A percentile compares a stretch with the other conserved stretches of the same genome.
phyloP scores from a whole-genome alignment of 768 basidiomycete genomes.

The Kwoniella botswanensis region DNA sequence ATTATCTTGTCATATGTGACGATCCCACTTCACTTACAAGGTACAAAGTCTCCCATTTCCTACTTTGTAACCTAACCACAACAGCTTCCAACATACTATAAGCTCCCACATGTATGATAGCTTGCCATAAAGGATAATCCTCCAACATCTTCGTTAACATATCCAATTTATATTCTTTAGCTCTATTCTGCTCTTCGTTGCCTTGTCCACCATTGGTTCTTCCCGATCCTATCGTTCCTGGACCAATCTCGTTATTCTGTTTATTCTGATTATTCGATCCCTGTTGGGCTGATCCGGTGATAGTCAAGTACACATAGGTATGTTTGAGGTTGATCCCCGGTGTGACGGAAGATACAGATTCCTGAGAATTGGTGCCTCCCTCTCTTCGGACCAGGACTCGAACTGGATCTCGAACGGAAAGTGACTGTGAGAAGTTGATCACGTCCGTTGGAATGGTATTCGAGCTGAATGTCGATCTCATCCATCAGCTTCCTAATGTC shows the following conservation, averaged over 20 bases:
- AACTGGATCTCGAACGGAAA: slow-evolving; percentile 93
- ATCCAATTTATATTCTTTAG: slow-evolving; percentile 64
- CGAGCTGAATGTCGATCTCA: slow-evolving; percentile 77
- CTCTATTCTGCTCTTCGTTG: slow-evolving; percentile 53
- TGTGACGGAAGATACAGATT: slow-evolving; percentile 53
- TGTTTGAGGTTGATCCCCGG: slow-evolving; percentile 69
- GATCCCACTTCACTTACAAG: slow-evolving; percentile 65
- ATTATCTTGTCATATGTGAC: too few species aligned
- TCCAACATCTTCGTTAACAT: slow-evolving; percentile 80
- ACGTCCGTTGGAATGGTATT: slow-evolving; percentile 93
- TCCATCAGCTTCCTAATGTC: slow-evolving; percentile 64
- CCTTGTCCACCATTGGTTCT: slow-evolving; percentile 59
- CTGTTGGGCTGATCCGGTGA: slow-evolving; percentile 71
- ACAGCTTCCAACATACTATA: slow-evolving; percentile 56
- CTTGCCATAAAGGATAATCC: slow-evolving; percentile 58
- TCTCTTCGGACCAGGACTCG: slow-evolving; percentile 90
- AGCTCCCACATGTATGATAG: slow-evolving; percentile 55
- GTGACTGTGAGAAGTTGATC: slow-evolving; percentile 87
- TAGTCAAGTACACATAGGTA: slow-evolving; percentile 94
- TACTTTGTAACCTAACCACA: slow-evolving; percentile 66
- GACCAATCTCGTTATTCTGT: slow-evolving; percentile 41
- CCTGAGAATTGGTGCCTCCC: slow-evolving; percentile 54
- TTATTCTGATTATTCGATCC: slow-evolving; percentile 65
- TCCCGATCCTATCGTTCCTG: slow-evolving; percentile 90
- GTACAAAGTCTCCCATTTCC: slow-evolving; percentile 84